Conservation (phyloP, 352 stramenopile species). For the Phytophthora colocasiae region DNA sequence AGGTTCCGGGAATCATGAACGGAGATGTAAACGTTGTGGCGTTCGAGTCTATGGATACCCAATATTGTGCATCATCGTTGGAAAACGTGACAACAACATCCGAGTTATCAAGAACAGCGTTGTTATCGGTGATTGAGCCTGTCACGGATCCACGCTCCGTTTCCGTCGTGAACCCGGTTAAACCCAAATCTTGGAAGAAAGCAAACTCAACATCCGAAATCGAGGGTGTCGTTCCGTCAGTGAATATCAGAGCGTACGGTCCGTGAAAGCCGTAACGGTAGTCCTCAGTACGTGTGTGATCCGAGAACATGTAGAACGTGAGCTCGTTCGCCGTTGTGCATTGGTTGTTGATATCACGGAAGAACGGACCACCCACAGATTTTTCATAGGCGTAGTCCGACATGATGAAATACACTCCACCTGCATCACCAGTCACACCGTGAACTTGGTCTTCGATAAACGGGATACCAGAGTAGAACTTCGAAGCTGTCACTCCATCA, state of each 20-base stretch:
- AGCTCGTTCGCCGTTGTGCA: constrained; percentile 50
- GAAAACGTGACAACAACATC: constrained; percentile 43
- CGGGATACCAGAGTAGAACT: constrained; percentile 43
- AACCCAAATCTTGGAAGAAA: constrained; percentile 50
- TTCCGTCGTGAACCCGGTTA: constrained; percentile 48
- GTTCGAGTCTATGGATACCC: constrained; percentile 25
- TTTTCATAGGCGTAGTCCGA: constrained; percentile 50
- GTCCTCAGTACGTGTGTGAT: constrained; percentile 56
- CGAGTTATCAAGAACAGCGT: constrained; percentile 21
- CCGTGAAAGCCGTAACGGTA: constrained; percentile 65
- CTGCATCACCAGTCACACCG: constrained; percentile 36
- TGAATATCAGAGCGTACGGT: constrained; percentile 55
- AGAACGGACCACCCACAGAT: constrained; percentile 54
- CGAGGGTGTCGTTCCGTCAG: constrained; percentile 29
- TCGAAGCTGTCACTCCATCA: constrained; percentile 41
- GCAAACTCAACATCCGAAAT: constrained; percentile 40
- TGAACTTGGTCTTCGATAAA: constrained; percentile 44
- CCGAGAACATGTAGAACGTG: constrained; percentile 64
- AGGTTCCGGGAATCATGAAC: constrained; percentile 49
- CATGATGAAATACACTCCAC: constrained; percentile 59
- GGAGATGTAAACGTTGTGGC: constrained; percentile 45
- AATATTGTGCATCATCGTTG: constrained; percentile 54
- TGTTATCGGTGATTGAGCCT: constrained; percentile 41
- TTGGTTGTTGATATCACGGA: constrained; percentile 68
- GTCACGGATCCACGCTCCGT: constrained; percentile 34